Percentiles rank a stretch among this genome's conserved stretches.
phyloP scores from a whole-genome alignment of 495 filamentous ascomycete species.

The Podospora anserina region DNA sequence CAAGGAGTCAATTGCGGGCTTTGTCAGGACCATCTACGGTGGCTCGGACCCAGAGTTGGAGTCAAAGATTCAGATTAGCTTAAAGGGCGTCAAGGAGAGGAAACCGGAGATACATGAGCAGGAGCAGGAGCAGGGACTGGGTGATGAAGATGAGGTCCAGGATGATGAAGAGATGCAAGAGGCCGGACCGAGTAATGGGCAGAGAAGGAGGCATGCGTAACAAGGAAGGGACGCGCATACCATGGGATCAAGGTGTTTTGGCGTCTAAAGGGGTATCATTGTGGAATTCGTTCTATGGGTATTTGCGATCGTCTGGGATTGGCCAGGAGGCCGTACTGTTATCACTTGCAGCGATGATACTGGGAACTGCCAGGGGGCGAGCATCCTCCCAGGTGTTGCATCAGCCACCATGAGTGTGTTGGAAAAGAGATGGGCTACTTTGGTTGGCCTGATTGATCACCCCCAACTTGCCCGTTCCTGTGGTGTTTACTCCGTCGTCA shows the following conservation, averaged over 20 bases:
- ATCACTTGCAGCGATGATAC: not conserved
- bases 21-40: conserved; percentile 63
- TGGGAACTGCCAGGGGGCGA: not conserved
- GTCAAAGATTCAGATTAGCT: conserved; percentile 50
- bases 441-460: not conserved
- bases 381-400: not conserved
- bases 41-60: conserved; percentile 49
- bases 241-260: conserved; percentile 1
- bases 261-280: conserved; percentile 13
- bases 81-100: conserved; percentile 45
- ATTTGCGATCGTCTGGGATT: not conserved
- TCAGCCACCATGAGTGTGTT: not conserved
- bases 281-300: not conserved
- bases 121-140: conserved; percentile 16
- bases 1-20: conserved; percentile 61
- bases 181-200: conserved; percentile 24
- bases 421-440: not conserved
- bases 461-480: not conserved
- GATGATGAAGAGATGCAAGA: conserved; percentile 17
- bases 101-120: conserved; percentile 20
- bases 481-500: not conserved
- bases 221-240: not conserved
- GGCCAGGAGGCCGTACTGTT: not conserved
- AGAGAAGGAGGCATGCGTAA: conserved; percentile 17
- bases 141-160: conserved; percentile 16